Conservation (phyloP, 257 asterid species). For the Lycium barbarum region DNA sequence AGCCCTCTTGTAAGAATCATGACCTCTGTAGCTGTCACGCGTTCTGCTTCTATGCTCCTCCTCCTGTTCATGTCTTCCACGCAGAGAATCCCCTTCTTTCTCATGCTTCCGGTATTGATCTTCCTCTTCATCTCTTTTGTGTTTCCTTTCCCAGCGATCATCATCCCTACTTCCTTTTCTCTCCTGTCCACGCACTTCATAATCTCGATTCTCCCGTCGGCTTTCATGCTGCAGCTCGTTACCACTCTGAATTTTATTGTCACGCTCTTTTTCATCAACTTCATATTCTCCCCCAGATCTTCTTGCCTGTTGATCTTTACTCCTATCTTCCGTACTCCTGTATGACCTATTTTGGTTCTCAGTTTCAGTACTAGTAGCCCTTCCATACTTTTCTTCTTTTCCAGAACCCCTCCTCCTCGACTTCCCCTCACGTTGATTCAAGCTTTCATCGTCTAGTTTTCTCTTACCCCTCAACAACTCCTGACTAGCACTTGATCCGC, state of each 20-base stretch:
- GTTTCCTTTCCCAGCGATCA: slow-evolving; percentile 54
- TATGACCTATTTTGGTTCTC: slow-evolving; percentile 39
- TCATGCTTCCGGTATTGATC: slow-evolving; percentile 43
- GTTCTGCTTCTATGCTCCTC: slow-evolving; percentile 49
- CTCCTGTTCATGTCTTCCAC: slow-evolving; percentile 38
- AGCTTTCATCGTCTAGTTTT: slow-evolving; percentile 43
- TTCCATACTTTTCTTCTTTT: slow-evolving; percentile 41
- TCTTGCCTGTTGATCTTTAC: slow-evolving; percentile 36
- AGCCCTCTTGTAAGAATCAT: slow-evolving; percentile 55
- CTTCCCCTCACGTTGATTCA: slow-evolving; percentile 51
- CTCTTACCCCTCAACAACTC: slow-evolving; percentile 49
- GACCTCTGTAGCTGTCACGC: slow-evolving; percentile 55
- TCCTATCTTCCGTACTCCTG: slow-evolving; percentile 36
- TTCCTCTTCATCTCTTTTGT: slow-evolving; percentile 61
- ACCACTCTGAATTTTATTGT: slow-evolving; percentile 30
- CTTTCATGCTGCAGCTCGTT: slow-evolving; percentile 41
- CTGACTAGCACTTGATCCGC: slow-evolving; percentile 43
- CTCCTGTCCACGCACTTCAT: slow-evolving; percentile 46
- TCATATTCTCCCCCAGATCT: slow-evolving; percentile 37
- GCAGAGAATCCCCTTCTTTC: slow-evolving; percentile 49
- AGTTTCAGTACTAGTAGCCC: slow-evolving; percentile 29
- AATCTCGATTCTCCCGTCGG: slow-evolving; percentile 44
- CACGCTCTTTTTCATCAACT: slow-evolving; percentile 35
- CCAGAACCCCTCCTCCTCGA: slow-evolving; percentile 47
- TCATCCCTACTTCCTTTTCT: slow-evolving; percentile 54